Evolutionary conservation across 352 stramenopile genomes (phyloP).

Genomic region (Phytophthora sojae): DNA sequence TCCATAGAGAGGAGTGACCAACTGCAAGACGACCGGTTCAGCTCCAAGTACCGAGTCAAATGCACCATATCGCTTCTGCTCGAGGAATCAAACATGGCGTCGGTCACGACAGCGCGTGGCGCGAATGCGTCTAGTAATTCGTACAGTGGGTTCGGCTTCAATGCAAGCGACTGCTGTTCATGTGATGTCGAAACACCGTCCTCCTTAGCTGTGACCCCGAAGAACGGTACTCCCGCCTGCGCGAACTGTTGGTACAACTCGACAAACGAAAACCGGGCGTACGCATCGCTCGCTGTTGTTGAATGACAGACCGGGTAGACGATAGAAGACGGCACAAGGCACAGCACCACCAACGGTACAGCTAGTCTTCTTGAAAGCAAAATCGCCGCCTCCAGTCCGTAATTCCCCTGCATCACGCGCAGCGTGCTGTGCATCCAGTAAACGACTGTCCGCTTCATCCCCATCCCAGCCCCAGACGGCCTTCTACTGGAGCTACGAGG

Average conservation of each 20-base stretch:
- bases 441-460: constrained; percentile 43
- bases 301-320: constrained; percentile 68
- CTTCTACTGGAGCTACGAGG: constrained; percentile 17
- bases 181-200: neutral
- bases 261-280: constrained; percentile 56
- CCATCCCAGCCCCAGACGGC: neutral
- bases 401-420: constrained; percentile 72
- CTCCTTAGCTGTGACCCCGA: constrained; percentile 49
- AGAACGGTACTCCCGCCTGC: constrained; percentile 50
- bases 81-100: constrained; percentile 44
- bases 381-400: constrained; percentile 59
- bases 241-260: constrained; percentile 60
- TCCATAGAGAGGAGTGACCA: constrained; percentile 74
- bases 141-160: constrained; percentile 41
- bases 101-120: constrained; percentile 53
- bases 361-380: constrained; percentile 49
- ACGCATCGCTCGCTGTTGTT: constrained; percentile 61
- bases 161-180: constrained; percentile 1
- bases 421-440: constrained; percentile 79
- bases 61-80: constrained; percentile 44
- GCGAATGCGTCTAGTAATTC: constrained; percentile 50
- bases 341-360: constrained; percentile 58
- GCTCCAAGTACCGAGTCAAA: constrained; percentile 42
- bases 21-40: constrained; percentile 42
- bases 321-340: constrained; percentile 53